A percentile compares a stretch with the other conserved stretches of the same genome.
phyloP scores from a whole-genome alignment of 1,284 basidiomycete species.

The Marasmius sp. region DNA sequence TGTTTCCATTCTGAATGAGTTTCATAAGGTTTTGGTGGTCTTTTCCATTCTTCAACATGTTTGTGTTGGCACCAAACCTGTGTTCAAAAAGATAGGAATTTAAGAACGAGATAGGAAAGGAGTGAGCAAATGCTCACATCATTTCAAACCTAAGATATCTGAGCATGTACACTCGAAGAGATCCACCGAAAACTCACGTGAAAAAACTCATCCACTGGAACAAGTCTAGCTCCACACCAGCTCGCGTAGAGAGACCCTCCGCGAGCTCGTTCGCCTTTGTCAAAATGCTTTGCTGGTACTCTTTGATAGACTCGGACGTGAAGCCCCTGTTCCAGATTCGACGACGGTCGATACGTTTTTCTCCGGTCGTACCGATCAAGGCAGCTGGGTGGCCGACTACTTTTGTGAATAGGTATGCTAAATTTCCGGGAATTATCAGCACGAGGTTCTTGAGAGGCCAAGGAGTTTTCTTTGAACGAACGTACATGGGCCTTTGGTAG shows the following conservation, averaged over 20 bases:
- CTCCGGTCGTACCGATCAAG: background rate
- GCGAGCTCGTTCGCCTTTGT: slow-evolving; percentile 38
- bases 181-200: slow-evolving; percentile 38
- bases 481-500: slow-evolving; percentile 38
- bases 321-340: slow-evolving; percentile 54
- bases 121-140: background rate
- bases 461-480: no score
- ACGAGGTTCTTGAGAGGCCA: background rate
- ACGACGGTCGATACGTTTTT: slow-evolving; percentile 45
- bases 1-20: background rate
- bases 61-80: background rate
- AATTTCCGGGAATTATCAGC: background rate
- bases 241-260: slow-evolving; percentile 25
- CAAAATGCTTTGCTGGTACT: slow-evolving; percentile 46
- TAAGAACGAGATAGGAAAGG: no score
- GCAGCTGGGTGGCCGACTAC: background rate
- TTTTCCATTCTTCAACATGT: background rate
- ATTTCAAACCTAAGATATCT: background rate
- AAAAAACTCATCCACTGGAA: slow-evolving; percentile 49
- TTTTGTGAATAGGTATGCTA: background rate
- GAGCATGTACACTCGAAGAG: background rate
- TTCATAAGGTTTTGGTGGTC: background rate
- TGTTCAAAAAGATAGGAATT: background rate
- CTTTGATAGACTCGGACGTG: slow-evolving; percentile 40
- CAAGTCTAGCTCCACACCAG: slow-evolving; percentile 32